These are phyloP conservation scores for Heritiera fomes DNA, from an alignment of 345 rosid species.

Conservation along the genomic window DNA sequence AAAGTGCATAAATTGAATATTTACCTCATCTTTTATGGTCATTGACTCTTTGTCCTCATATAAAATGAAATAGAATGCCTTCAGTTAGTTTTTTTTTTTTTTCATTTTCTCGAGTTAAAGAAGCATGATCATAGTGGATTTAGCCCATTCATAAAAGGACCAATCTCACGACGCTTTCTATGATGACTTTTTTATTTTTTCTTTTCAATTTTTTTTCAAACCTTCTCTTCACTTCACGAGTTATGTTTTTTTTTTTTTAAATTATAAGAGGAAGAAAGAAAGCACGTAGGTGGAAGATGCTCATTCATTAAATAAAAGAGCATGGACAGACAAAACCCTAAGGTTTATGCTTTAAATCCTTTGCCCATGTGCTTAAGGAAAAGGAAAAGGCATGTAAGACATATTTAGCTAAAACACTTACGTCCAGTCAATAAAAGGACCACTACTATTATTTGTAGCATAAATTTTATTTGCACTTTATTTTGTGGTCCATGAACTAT, in stretches of 20 bases:
- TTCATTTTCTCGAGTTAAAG: too few species aligned
- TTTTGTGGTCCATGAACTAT: conserved; percentile 38
- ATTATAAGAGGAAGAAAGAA: neutral
- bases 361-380: neutral
- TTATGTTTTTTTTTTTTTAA: neutral
- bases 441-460: conserved; percentile 32
- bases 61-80: too few species aligned
- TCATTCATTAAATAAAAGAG: neutral
- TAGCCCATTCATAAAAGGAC: neutral
- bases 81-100: too few species aligned
- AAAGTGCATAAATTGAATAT: too few species aligned
- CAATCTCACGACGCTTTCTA: neutral
- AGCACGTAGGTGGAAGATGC: conserved; percentile 9
- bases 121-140: too few species aligned
- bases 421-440: conserved; percentile 30
- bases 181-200: too few species aligned
- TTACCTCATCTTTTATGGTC: too few species aligned
- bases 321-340: neutral
- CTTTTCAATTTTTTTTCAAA: neutral
- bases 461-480: conserved; percentile 34
- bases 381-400: neutral
- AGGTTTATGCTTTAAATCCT: conserved; percentile 19
- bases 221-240: neutral
- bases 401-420: conserved; percentile 5
- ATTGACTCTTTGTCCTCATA: too few species aligned